Percentiles rank a stretch among this genome's conserved stretches.
Conservation (phyloP, 495 filamentous ascomycete genomes). For the Xylaria cubensis region DNA sequence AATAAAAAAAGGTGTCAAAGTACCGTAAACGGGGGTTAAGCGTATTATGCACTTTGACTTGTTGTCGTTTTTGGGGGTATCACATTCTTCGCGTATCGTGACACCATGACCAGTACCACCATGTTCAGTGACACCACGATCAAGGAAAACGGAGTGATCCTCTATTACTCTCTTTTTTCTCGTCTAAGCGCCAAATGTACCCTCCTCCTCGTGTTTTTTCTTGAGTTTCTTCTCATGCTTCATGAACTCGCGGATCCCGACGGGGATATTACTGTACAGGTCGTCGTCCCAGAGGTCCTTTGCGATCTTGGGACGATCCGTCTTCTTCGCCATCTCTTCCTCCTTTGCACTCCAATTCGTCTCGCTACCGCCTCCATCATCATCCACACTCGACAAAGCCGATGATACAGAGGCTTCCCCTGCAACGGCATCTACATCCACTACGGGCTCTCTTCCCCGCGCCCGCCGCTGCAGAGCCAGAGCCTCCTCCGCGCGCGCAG, state of each 20-base stretch:
- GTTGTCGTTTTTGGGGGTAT: conserved; percentile 24
- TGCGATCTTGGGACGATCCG: conserved; percentile 40
- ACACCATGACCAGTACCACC: not conserved
- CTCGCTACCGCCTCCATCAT: conserved; percentile 78
- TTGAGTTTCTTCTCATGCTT: conserved; percentile 91
- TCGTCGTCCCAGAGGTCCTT: conserved; percentile 62
- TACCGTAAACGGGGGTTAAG: not conserved
- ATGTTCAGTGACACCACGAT: not conserved
- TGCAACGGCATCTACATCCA: not conserved
- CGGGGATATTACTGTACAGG: conserved; percentile 81
- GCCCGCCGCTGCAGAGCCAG: conserved; percentile 35
- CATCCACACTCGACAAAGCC: conserved; percentile 67
- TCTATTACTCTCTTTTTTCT: not conserved
- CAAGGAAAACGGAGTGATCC: not conserved
- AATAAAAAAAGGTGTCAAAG: not conserved
- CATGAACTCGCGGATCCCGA: conserved; percentile 98
- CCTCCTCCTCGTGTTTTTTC: conserved; percentile 65
- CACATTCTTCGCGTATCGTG: not conserved
- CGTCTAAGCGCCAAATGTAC: conserved; percentile 47
- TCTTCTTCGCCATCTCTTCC: conserved; percentile 30
- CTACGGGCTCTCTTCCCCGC: not conserved
- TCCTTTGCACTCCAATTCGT: conserved; percentile 64
- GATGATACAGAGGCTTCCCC: not conserved
- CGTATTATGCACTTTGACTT: conserved; percentile 12
- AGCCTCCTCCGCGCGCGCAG: conserved; percentile 59